These are phyloP conservation scores for Tetrapyrgos nigripes DNA, from an alignment of 1,284 basidiomycete genomes.

Conservation along the genomic window DNA sequence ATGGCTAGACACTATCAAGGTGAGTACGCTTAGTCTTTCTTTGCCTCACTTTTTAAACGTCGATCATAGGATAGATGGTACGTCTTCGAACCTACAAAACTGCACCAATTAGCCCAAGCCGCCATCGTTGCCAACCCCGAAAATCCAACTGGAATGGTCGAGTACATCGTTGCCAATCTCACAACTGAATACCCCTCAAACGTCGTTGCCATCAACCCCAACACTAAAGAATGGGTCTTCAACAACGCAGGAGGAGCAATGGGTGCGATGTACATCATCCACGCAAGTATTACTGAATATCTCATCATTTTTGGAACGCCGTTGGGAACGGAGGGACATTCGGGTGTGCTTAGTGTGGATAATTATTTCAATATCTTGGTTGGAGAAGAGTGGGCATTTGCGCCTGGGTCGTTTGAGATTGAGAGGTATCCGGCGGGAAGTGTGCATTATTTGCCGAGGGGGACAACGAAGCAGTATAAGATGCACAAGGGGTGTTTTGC, in stretches of 20 bases:
- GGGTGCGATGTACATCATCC: slow-evolving; percentile 98
- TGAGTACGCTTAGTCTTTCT: slow-evolving; percentile 23
- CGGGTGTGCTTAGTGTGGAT: slow-evolving; percentile 93
- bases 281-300: slow-evolving; percentile 93
- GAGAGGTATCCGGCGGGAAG: slow-evolving; percentile 87
- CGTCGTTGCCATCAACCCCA: slow-evolving; percentile 65
- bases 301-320: slow-evolving; percentile 96
- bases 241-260: slow-evolving; percentile 99
- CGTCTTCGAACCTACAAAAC: slow-evolving; percentile 68
- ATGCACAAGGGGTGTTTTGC: slow-evolving; percentile 97
- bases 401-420: slow-evolving; percentile 80
- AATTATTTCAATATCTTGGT: slow-evolving; percentile 97
- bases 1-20: slow-evolving; percentile 67
- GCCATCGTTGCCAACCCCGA: slow-evolving; percentile 69
- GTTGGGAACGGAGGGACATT: slow-evolving; percentile 95
- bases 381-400: slow-evolving; percentile 94
- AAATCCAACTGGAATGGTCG: slow-evolving; percentile 74
- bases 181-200: slow-evolving; percentile 66
- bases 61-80: slow-evolving; percentile 61
- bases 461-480: slow-evolving; percentile 94
- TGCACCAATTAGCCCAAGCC: slow-evolving; percentile 75
- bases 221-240: slow-evolving; percentile 90
- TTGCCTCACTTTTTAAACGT: background rate
- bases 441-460: slow-evolving; percentile 85
- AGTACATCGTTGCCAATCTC: slow-evolving; percentile 80